A percentile compares a stretch with the other conserved stretches of the same genome.
These are phyloP conservation scores for Diaporthe sp. DNA, from an alignment of 2,329 filamentous ascomycete genomes.

Conservation along the genomic window DNA sequence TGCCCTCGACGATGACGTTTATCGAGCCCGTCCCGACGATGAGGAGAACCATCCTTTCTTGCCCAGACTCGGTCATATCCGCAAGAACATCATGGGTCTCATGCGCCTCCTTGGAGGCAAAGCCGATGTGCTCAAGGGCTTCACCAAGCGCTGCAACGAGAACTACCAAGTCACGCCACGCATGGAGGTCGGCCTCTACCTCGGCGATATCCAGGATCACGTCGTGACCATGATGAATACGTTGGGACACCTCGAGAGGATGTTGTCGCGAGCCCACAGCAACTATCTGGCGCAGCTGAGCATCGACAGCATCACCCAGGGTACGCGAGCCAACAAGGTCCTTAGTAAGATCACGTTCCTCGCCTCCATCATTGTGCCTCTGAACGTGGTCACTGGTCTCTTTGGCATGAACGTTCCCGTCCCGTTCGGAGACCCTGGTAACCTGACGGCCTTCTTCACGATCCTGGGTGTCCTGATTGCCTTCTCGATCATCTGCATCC, in stretches of 20 bases:
- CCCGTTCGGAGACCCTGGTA: slow-evolving; percentile 70
- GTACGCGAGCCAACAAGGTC: slow-evolving; percentile 88
- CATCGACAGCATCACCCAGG: slow-evolving; percentile 90
- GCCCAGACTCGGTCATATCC: slow-evolving; percentile 87
- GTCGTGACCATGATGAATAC: slow-evolving; percentile 99
- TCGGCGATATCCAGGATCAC: slow-evolving; percentile 98
- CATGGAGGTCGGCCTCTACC: slow-evolving; percentile 95
- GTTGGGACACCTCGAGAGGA: slow-evolving; percentile 95
- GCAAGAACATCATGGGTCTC: slow-evolving; percentile 94
- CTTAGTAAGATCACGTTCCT: slow-evolving; percentile 96
- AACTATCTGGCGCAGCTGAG: slow-evolving; percentile 97
- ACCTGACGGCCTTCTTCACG: slow-evolving; percentile 68
- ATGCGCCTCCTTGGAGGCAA: slow-evolving; percentile 95
- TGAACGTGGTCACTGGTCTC: slow-evolving; percentile 90
- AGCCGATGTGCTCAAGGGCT: slow-evolving; percentile 97
- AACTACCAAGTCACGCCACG: slow-evolving; percentile 95
- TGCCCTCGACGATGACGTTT: slow-evolving; percentile 94
- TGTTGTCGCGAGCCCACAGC: slow-evolving; percentile 92
- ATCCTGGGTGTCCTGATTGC: slow-evolving; percentile 67
- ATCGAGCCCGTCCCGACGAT: slow-evolving; percentile 90
- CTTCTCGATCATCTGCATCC: slow-evolving; percentile 63
- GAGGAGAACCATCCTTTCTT: slow-evolving; percentile 81
- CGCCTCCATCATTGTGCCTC: slow-evolving; percentile 94
- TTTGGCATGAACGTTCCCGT: slow-evolving; percentile 91
- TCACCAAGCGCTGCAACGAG: slow-evolving; percentile 98